Evolutionary conservation across 768 basidiomycete species (phyloP), one percentile per base, ranked within the genome.

Genomic region (Dioszegia crocea): DNA sequence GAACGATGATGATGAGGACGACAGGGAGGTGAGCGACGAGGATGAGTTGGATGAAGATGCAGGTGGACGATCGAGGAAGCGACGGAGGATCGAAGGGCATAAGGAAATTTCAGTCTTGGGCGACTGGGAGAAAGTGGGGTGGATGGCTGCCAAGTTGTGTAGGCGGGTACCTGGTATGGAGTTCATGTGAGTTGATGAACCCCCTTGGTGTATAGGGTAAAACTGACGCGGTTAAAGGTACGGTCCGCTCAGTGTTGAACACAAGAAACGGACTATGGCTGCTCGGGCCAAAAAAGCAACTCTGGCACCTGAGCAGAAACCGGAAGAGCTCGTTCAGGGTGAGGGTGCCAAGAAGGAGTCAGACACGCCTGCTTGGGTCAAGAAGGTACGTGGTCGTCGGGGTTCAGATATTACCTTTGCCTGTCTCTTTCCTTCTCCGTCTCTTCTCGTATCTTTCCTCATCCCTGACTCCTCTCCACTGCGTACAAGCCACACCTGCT

Each of bases 121-220:
- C 66, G 84, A 90, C 57, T 99, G 94, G 94, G 85, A 86, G 61
- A 84, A 83, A 57, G 84, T 97, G 29, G 96, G 91, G 4, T 85
- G 88, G 63, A 86, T 87, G 65, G 89, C 90, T 0, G 80, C 91
- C 17, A 86, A 85, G 33, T 86, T 88, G 71, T 91, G 86, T 63
- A 82, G 85, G 62, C 82, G 92, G 27, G 88, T 86, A 3, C 86
- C 89, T 0, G 85, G 83, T 6, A 83, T 89, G 65, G 87, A 90
- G 53, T 93, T 93, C 77, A 93, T 98, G 96, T 93, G 68, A 70
- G 84, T 79, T 26, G 17, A 27, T 36, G n/a, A n/a, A 31, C 12
- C 14, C 36, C 17, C 9, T 38, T 9, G 17, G 17, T 9, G 36
- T 17, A 43, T 8, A 43, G 9, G n/a, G 16, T 16, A 21, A 10